Percentiles rank a stretch among this genome's conserved stretches.
phyloP scores from a whole-genome alignment of 176 grass and related monocot genomes.

The Pontederia paniculata region DNA sequence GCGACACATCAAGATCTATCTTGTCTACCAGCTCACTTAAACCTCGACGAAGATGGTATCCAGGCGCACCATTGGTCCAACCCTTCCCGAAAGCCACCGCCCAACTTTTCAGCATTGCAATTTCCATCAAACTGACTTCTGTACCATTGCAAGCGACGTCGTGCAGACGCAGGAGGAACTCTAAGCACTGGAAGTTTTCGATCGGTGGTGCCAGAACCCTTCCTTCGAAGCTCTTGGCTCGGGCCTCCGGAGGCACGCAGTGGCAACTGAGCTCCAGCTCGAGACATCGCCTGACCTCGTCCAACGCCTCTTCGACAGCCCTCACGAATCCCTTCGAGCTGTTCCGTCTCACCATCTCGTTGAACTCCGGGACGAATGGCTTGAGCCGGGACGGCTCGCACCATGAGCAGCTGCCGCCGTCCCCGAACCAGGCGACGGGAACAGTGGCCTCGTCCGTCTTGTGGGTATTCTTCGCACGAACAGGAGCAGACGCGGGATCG shows the following conservation, averaged over 20 bases:
- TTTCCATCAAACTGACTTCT: constrained; percentile 23
- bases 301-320: constrained; percentile 4
- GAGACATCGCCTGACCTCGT: not conserved
- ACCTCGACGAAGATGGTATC: constrained; percentile 24
- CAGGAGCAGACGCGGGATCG: constrained; percentile 18
- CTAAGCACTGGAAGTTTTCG: constrained; percentile 3
- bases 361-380: constrained; percentile 5
- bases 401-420: constrained; percentile 3
- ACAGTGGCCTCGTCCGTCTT: too few relatives aligned
- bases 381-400: constrained; percentile 5
- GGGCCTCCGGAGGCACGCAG: constrained; percentile 4
- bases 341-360: constrained; percentile 2
- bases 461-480: too few relatives aligned
- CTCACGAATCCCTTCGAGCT: constrained; percentile 4
- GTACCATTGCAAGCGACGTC: constrained; percentile 30
- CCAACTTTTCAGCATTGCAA: constrained; percentile 42
- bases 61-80: constrained; percentile 20
- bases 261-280: constrained; percentile 11
- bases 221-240: not conserved
- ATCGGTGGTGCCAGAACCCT: not conserved
- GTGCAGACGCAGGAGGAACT: constrained; percentile 37
- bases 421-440: constrained; percentile 13
- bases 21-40: constrained; percentile 48
- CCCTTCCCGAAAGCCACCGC: constrained; percentile 30
- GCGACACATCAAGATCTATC: constrained; percentile 59